Evolutionary conservation across 2,329 filamentous ascomycete genomes (phyloP), one percentile per base, ranked within the genome.

Genomic region (Chaetomiaceae sp.): DNA sequence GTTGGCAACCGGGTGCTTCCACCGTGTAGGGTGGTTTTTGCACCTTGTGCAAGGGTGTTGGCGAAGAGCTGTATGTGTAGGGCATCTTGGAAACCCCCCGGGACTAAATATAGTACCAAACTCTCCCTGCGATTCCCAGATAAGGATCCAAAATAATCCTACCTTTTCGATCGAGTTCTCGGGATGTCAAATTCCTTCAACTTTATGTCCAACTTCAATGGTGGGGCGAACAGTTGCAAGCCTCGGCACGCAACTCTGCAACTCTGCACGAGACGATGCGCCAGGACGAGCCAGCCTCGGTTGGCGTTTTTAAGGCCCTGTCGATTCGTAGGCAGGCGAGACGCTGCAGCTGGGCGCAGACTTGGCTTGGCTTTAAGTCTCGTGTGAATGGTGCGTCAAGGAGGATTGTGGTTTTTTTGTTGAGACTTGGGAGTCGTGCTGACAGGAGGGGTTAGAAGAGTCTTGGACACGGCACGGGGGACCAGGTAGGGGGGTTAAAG

Each of bases 1-100:
- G 83, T 65, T 84, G 72, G 59, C 76, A 81, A 63, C 84, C 87
- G 14, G 86, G 75, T 10, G 79, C 82, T 63, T 94, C 87, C 65
- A 90, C 74, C 52, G 86, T 85, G 75, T 85, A 92, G 13, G 89
- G 89, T 30, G 84, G 80, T 69, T 84, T 82, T 71, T 86, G 84
- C 64, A 80, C 74, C 71, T 80, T 80, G 64, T 76, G 71, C 57
- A 82, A 66, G 57, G 80, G 80, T 66, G 76, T 71, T 25, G 75
- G 67, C 59, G 75, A 62, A 64, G 63, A 50, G 21, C 63, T 72
- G 67, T 70, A 74, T 61, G 65, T 71, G 67, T 69, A 73, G 18
- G 34, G 1, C 45, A 48, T 44, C 11, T 38, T 18, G 47, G 27
- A 16, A 23, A 37, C 29, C 18, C n/a, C n/a, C n/a, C n/a, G n/a